These are phyloP conservation scores for Forsythia suspensa DNA, from an alignment of 257 asterid genomes.

Conservation along the genomic window DNA sequence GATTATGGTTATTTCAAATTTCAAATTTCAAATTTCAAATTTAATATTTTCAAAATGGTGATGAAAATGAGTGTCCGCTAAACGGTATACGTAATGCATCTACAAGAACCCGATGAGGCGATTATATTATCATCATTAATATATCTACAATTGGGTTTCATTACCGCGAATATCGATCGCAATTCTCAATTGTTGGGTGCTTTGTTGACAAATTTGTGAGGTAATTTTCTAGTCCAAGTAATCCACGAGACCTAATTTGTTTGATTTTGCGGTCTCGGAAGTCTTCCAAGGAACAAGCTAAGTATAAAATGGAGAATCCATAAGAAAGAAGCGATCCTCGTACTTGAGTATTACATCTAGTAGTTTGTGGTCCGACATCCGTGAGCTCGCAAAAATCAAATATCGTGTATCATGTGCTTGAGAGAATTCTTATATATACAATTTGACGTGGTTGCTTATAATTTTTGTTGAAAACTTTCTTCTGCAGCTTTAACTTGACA, in stretches of 20 bases:
- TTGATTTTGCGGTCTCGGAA: conserved; percentile 44
- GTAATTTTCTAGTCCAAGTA: background rate
- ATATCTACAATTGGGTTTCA: too few relatives aligned
- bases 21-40: too few relatives aligned
- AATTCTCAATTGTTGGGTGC: too few relatives aligned
- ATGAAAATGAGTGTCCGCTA: too few relatives aligned
- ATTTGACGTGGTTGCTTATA: conserved; percentile 8
- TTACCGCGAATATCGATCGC: too few relatives aligned
- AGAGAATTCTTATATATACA: background rate
- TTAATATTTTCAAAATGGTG: too few relatives aligned
- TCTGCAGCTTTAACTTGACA: conserved; percentile 70
- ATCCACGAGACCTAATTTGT: background rate
- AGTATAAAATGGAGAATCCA: conserved; percentile 42
- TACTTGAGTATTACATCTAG: conserved; percentile 60
- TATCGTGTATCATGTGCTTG: conserved; percentile 60
- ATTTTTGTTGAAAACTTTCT: conserved; percentile 13
- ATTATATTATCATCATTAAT: too few relatives aligned
- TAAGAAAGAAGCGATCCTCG: conserved; percentile 57
- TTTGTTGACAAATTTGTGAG: too few relatives aligned
- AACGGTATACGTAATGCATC: too few relatives aligned
- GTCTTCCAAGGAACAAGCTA: conserved; percentile 52
- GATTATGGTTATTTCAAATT: too few relatives aligned
- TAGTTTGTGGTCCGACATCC: conserved; percentile 82
- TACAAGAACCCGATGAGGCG: too few relatives aligned
- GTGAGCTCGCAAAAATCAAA: conserved; percentile 77